These are phyloP conservation scores for Blastobotrys peoriensis DNA, from an alignment of 805 yeast species.

Conservation along the genomic window DNA sequence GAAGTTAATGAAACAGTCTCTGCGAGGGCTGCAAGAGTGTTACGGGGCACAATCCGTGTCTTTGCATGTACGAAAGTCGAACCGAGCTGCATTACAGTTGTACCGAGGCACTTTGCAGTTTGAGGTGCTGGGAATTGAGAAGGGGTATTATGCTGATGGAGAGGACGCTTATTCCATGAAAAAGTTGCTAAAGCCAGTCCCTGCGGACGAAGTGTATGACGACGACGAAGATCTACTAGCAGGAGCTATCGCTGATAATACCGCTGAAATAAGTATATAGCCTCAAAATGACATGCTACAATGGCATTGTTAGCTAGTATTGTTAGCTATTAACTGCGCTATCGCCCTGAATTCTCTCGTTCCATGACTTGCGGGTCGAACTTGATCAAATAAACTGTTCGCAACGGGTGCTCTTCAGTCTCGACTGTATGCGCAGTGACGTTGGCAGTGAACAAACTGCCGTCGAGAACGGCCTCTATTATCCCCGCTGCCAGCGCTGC, in stretches of 20 bases:
- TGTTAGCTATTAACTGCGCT: background rate
- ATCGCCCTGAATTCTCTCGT: constrained; percentile 9
- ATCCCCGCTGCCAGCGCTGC: constrained; percentile 82
- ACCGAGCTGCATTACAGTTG: constrained; percentile 88
- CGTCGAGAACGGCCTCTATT: constrained; percentile 73
- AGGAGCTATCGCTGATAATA: constrained; percentile 14
- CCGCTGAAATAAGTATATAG: constrained; percentile 3
- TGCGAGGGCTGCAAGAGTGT: constrained; percentile 74
- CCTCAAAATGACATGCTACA: too few species aligned
- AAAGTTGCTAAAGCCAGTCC: constrained; percentile 43
- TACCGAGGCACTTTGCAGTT: constrained; percentile 81
- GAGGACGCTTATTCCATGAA: constrained; percentile 98
- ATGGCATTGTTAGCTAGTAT: too few species aligned
- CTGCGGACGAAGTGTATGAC: constrained; percentile 16
- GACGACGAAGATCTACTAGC: constrained; percentile 24
- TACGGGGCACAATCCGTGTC: constrained; percentile 80
- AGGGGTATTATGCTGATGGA: constrained; percentile 90
- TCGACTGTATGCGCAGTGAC: constrained; percentile 83
- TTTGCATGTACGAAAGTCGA: constrained; percentile 88
- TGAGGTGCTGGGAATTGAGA: constrained; percentile 75
- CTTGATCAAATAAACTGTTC: constrained; percentile 72
- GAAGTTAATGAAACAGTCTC: constrained; percentile 66
- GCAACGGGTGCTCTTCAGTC: constrained; percentile 46
- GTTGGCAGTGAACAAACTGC: constrained; percentile 62
- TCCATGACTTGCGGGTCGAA: constrained; percentile 40